phyloP scores from a whole-genome alignment of 2,329 filamentous ascomycete genomes.

The Apiospora arundinis region DNA sequence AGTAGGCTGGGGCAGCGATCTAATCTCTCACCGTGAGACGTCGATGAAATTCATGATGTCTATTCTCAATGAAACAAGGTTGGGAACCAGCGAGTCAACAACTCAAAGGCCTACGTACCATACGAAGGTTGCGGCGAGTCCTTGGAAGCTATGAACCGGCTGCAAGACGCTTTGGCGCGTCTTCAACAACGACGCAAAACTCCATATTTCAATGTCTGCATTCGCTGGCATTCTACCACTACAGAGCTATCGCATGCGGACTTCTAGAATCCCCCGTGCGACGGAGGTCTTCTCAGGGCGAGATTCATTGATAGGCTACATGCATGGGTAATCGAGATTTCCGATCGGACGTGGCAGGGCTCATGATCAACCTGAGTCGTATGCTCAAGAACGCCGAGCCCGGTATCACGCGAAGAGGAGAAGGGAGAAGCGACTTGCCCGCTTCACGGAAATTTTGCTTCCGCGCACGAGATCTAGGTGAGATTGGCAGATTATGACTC shows the following conservation, averaged over 20 bases:
- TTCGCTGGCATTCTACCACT: background rate
- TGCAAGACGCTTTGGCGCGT: background rate
- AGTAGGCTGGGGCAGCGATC: no score
- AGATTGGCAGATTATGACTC: conserved; percentile 2
- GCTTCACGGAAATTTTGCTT: background rate
- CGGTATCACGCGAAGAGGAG: background rate
- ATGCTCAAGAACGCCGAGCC: conserved; percentile 2
- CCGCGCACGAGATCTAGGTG: background rate
- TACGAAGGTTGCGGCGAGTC: no score
- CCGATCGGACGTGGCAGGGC: background rate
- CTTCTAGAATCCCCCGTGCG: background rate
- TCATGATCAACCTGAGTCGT: conserved; percentile 4
- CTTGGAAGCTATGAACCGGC: background rate
- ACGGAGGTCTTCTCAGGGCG: background rate
- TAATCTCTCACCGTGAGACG: no score
- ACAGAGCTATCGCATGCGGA: background rate
- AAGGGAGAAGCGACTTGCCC: background rate
- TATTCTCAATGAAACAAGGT: no score
- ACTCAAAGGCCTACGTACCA: background rate
- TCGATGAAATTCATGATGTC: no score
- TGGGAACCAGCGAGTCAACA: no score
- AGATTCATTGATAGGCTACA: background rate
- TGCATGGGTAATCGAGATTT: background rate
- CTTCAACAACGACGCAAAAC: background rate
- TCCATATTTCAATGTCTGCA: background rate